A percentile compares a stretch with the other conserved stretches of the same genome.
phyloP scores from a whole-genome alignment of 2,329 filamentous ascomycete species.

The Chrysosporium queenslandicum region DNA sequence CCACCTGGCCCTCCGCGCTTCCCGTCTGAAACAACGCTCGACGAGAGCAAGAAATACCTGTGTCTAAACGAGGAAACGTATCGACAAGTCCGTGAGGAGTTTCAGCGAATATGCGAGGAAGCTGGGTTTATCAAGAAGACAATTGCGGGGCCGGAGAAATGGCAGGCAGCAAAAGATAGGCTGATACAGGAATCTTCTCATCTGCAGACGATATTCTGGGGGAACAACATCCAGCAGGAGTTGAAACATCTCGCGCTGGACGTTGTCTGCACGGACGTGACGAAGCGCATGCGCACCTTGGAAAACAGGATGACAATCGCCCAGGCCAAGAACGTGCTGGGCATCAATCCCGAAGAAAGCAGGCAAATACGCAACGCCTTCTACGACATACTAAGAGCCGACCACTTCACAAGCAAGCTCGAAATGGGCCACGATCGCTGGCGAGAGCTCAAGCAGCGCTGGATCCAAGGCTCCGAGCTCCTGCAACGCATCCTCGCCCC shows the following conservation, averaged over 20 bases:
- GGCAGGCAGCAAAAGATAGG: constrained; percentile 60
- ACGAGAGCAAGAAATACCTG: constrained; percentile 64
- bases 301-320: constrained; percentile 59
- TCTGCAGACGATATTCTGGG: constrained; percentile 53
- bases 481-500: constrained; percentile 47
- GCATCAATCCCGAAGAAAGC: constrained; percentile 57
- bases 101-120: constrained; percentile 59
- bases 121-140: constrained; percentile 65
- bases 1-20: constrained; percentile 61
- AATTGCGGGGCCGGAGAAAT: constrained; percentile 58
- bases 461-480: constrained; percentile 51
- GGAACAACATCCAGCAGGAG: constrained; percentile 49
- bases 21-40: constrained; percentile 71
- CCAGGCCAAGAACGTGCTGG: constrained; percentile 62
- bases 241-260: constrained; percentile 61
- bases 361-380: constrained; percentile 57
- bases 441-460: constrained; percentile 57
- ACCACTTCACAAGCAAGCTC: constrained; percentile 62
- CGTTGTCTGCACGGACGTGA: constrained; percentile 70
- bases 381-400: constrained; percentile 53
- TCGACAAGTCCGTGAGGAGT: constrained; percentile 53
- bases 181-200: constrained; percentile 56
- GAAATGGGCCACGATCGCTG: constrained; percentile 62
- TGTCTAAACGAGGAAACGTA: constrained; percentile 55
- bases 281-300: constrained; percentile 61